phyloP scores from a whole-genome alignment of 2,329 filamentous ascomycete species.

The Penicillium sp. region DNA sequence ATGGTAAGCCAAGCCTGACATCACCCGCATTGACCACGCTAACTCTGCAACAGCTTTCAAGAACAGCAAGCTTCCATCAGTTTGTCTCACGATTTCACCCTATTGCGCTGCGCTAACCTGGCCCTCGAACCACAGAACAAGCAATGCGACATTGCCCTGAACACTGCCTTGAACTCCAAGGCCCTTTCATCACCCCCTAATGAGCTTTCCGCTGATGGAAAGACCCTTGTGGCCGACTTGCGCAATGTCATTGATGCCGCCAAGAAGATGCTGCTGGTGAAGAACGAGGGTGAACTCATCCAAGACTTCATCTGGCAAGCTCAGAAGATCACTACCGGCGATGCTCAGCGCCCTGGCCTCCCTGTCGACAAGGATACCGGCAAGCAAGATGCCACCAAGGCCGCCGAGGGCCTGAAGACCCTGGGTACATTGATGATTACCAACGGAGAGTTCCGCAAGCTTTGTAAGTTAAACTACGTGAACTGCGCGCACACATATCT shows the following conservation, averaged over 20 bases:
- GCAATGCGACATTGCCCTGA: slow-evolving; percentile 92
- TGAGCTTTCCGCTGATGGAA: slow-evolving; percentile 81
- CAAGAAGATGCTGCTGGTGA: slow-evolving; percentile 81
- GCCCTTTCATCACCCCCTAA: slow-evolving; percentile 69
- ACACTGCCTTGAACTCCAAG: slow-evolving; percentile 77
- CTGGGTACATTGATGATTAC: slow-evolving; percentile 87
- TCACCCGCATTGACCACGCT: slow-evolving; percentile 6
- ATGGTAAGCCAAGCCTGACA: slow-evolving; percentile 46
- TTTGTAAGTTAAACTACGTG: slow-evolving; percentile 59
- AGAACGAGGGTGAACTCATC: slow-evolving; percentile 91
- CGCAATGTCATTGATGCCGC: slow-evolving; percentile 79
- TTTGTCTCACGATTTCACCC: slow-evolving; percentile 48
- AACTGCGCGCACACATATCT: slow-evolving; percentile 18
- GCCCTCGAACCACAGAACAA: slow-evolving; percentile 65
- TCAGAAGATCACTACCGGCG: slow-evolving; percentile 68
- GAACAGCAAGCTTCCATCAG: slow-evolving; percentile 85
- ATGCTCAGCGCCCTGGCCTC: slow-evolving; percentile 62
- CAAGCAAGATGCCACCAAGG: slow-evolving; percentile 80
- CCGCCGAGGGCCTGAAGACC: slow-evolving; percentile 80
- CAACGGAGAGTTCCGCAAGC: slow-evolving; percentile 94
- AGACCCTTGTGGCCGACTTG: slow-evolving; percentile 74
- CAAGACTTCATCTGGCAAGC: slow-evolving; percentile 98
- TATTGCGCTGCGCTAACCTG: slow-evolving; percentile 11
- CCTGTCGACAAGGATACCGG: slow-evolving; percentile 75
- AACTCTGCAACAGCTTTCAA: slow-evolving; percentile 66